These are phyloP conservation scores for Geotrichum cucujoidarum DNA, from an alignment of 1,139 yeast genomes.

Conservation along the genomic window DNA sequence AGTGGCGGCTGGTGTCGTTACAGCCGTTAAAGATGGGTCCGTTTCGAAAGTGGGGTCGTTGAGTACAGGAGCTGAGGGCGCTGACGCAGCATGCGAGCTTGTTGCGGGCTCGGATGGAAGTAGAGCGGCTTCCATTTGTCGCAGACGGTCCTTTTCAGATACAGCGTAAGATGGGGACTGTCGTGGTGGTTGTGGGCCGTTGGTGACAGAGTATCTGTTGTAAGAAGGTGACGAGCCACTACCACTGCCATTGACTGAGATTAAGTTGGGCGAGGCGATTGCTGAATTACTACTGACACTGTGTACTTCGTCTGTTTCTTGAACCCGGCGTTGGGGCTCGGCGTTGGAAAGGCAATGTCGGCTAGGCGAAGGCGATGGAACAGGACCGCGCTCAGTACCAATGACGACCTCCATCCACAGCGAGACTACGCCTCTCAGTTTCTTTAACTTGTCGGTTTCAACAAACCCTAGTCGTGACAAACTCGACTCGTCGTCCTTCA, in stretches of 20 bases:
- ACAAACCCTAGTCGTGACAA: conserved; percentile 44
- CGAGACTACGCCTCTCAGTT: conserved; percentile 71
- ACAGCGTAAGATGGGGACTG: conserved; percentile 7
- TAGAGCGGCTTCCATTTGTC: conserved; percentile 51
- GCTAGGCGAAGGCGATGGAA: conserved; percentile 24
- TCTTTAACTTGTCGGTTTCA: conserved; percentile 71
- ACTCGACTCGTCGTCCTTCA: conserved; percentile 32
- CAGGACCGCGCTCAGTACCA: conserved; percentile 60
- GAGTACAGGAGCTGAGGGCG: background rate
- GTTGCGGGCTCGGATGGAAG: conserved; percentile 51
- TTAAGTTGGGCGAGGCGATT: background rate
- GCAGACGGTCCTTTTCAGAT: conserved; percentile 52
- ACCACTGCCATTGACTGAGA: conserved; percentile 15
- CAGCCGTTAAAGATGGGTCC: background rate
- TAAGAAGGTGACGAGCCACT: background rate
- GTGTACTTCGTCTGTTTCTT: conserved; percentile 16
- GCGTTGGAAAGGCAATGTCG: background rate
- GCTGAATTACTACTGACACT: background rate
- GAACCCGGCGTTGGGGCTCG: background rate
- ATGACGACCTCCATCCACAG: conserved; percentile 72
- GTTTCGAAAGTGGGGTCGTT: background rate
- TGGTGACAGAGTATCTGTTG: background rate
- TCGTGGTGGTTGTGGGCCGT: background rate
- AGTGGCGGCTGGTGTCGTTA: background rate
- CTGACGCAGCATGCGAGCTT: background rate